These are phyloP conservation scores for Lolium multiflorum DNA, from an alignment of 176 grass and related monocot genomes.

Conservation along the genomic window DNA sequence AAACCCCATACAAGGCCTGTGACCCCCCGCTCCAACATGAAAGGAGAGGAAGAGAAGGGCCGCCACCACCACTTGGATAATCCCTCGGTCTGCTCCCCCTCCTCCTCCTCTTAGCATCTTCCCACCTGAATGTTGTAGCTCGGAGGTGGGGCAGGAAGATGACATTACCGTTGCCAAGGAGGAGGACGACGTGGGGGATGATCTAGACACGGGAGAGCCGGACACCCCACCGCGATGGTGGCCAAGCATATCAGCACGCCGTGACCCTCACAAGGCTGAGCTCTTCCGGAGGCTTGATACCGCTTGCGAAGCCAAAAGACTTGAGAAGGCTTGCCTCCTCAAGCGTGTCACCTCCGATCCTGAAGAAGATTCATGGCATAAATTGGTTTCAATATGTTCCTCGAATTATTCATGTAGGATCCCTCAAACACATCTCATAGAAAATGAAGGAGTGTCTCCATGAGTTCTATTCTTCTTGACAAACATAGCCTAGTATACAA, in stretches of 20 bases:
- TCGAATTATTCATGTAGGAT: not conserved
- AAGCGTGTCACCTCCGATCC: not conserved
- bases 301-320: not conserved
- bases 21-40: too few species aligned
- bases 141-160: not conserved
- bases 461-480: not conserved
- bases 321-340: not conserved
- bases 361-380: not conserved
- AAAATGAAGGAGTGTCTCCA: not conserved
- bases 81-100: not conserved
- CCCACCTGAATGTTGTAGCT: not conserved
- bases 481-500: not conserved
- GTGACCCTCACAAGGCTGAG: constrained; percentile 23
- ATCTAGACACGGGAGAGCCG: not conserved
- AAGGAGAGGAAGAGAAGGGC: too few species aligned
- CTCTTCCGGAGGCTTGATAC: constrained; percentile 25
- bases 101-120: not conserved
- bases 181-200: not conserved
- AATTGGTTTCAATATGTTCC: not conserved
- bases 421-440: not conserved
- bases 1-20: not conserved
- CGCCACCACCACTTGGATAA: not conserved
- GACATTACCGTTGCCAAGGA: not conserved
- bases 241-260: not conserved
- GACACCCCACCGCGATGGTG: not conserved